Conservation (phyloP, 371 early-diverging fungal species). For the Nematocida minor region DNA sequence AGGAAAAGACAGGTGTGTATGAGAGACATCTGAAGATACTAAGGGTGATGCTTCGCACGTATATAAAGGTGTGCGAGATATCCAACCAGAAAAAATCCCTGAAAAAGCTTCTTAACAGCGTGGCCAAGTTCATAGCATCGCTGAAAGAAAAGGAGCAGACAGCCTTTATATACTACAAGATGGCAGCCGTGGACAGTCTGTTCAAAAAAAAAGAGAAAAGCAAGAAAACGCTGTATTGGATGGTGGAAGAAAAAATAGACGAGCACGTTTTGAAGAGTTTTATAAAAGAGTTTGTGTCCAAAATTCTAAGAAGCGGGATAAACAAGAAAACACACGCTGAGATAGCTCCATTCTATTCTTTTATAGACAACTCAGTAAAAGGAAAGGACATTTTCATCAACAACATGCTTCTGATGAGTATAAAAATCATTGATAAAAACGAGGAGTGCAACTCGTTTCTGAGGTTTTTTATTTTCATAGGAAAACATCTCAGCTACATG, state of each 20-base stretch:
- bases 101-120: conserved; percentile 17
- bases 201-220: conserved; percentile 30
- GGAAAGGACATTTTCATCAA: conserved; percentile 17
- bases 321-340: conserved; percentile 3
- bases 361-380: conserved; percentile 21
- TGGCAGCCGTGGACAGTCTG: neutral
- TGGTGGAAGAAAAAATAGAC: conserved; percentile 32
- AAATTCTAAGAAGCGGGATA: conserved; percentile 12
- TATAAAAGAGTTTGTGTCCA: neutral
- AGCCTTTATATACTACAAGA: conserved; percentile 13
- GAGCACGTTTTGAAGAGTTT: conserved; percentile 14
- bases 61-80: conserved; percentile 6
- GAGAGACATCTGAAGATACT: conserved; percentile 1
- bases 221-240: conserved; percentile 19
- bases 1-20: neutral
- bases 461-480: conserved; percentile 18
- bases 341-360: conserved; percentile 30
- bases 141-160: neutral
- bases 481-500: conserved; percentile 27
- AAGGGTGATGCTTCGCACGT: conserved; percentile 8
- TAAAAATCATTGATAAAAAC: conserved; percentile 13
- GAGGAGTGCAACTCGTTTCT: conserved; percentile 5
- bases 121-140: neutral
- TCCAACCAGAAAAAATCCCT: conserved; percentile 10
- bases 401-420: neutral